Base-by-base conservation (phyloP, 2,329 filamentous ascomycete species). In the Apiospora aurea region DNA sequence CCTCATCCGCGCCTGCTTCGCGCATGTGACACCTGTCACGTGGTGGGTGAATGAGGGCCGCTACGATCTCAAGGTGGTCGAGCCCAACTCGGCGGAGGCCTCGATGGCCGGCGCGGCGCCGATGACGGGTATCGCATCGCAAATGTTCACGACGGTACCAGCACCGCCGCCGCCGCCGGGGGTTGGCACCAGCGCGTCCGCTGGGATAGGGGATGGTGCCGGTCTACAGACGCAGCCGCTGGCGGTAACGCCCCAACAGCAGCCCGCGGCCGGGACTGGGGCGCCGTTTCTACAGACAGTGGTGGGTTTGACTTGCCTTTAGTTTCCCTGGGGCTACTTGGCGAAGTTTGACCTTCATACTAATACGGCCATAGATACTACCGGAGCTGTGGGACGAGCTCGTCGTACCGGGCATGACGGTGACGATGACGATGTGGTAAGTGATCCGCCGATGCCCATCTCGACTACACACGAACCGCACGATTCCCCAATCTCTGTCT, bases 341-440 rank as follows among this genome's bases (percentile, higher is more conserved):
- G 8, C 16, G 14, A 21, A 34, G 1, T 21, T 21, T 21, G 18
- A 8, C 14, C 29, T 29, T 29, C 26, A 10, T 16, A 38, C 29
- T 61, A 21, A 61, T 61, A 6, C 88, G 73, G 88, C 89, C 70
- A 18, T 26, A 68, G 66, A 89, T 90, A 71, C 82, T 89, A 49
- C 87, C 87, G 2, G 86, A 88, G 72, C 84, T 89, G 11, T 90
- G 88, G 88, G 87, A 89, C 73, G 87, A 87, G 18, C 85, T 88
- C 21, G 80, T 89, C 51, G 86, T 89, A 75, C 88, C 88, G 0
- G 88, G 78, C 6, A 78, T 87, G 87, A 81, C 82, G 10, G 84
- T 90, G 72, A 87, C 84, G 4, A 89, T 89, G 87, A 86, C 87
- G 75, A 87, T 89, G 85, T 89, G 87, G 87, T 68, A 29, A 41